These are phyloP conservation scores for Hanseniaspora mollemarum DNA, from an alignment of 805 yeast genomes.

Conservation along the genomic window DNA sequence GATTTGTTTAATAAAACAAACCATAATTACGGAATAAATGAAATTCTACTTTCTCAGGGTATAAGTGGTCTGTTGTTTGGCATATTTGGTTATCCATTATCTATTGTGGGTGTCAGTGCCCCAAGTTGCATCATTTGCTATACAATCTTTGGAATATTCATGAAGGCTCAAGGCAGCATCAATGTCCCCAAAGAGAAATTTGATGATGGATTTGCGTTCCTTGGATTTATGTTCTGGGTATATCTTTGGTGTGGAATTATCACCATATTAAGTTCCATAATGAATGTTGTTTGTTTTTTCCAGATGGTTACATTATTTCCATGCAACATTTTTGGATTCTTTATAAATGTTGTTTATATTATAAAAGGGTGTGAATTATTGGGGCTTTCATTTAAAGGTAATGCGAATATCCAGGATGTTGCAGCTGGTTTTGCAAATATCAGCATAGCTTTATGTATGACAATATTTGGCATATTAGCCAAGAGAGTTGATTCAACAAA, in stretches of 20 bases:
- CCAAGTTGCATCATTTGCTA: conserved; percentile 87
- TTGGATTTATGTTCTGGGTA: conserved; percentile 93
- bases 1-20: conserved; percentile 91
- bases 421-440: conserved; percentile 62
- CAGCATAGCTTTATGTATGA: conserved; percentile 62
- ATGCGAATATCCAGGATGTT: conserved; percentile 27
- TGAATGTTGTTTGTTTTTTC: conserved; percentile 56
- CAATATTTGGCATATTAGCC: conserved; percentile 67
- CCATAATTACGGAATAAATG: conserved; percentile 83
- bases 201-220: conserved; percentile 38
- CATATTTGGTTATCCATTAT: conserved; percentile 78
- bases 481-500: conserved; percentile 38
- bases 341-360: conserved; percentile 75
- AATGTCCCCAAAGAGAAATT: conserved; percentile 21
- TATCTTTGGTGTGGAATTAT: conserved; percentile 81
- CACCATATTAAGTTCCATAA: conserved; percentile 61
- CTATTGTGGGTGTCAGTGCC: conserved; percentile 95
- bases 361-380: conserved; percentile 84
- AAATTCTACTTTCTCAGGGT: conserved; percentile 71
- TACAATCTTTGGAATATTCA: conserved; percentile 44
- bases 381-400: conserved; percentile 49
- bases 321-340: conserved; percentile 87
- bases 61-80: conserved; percentile 87
- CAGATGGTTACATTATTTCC: conserved; percentile 68
- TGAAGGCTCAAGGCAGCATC: conserved; percentile 16